Percentiles rank a stretch among this genome's conserved stretches.
These are phyloP conservation scores for Coemansia sp. DNA, from an alignment of 192 early-diverging fungal species.

Conservation along the genomic window DNA sequence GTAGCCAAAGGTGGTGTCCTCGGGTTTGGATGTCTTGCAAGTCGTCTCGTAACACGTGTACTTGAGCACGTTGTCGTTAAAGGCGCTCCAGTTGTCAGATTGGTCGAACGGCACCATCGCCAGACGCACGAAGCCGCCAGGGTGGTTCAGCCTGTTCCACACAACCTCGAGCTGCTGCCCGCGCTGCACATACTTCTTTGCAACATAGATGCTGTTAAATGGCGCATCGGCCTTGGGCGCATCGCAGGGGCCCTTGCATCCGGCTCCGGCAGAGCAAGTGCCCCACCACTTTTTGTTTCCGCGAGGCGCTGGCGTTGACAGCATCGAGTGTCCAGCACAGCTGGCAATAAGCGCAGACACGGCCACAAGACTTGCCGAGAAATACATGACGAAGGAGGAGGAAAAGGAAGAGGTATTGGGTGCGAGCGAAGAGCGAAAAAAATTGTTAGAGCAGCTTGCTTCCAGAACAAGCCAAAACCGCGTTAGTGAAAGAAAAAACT, in stretches of 20 bases:
- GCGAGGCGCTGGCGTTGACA: conserved; percentile 33
- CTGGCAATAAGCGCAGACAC: conserved; percentile 41
- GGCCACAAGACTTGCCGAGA: conserved; percentile 26
- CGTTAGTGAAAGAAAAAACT: conserved; percentile 5
- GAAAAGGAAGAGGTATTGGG: neutral
- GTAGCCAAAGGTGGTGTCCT: conserved; percentile 46
- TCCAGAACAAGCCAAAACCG: conserved; percentile 22
- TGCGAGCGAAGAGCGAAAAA: conserved; percentile 6
- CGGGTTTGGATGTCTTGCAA: conserved; percentile 53
- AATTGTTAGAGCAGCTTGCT: conserved; percentile 8
- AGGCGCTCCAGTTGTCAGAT: conserved; percentile 60
- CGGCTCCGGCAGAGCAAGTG: conserved; percentile 57
- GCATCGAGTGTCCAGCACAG: conserved; percentile 44
- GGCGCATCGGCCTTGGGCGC: conserved; percentile 49
- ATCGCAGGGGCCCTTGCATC: conserved; percentile 65
- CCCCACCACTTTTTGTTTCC: conserved; percentile 51
- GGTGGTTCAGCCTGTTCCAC: conserved; percentile 64
- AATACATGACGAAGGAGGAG: conserved; percentile 24
- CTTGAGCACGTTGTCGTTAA: conserved; percentile 57
- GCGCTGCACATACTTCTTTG: conserved; percentile 56
- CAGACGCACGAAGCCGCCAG: conserved; percentile 63
- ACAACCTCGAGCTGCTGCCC: conserved; percentile 55
- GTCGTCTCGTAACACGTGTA: conserved; percentile 63
- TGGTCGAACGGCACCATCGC: conserved; percentile 61
- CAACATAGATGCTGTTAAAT: conserved; percentile 57